Conservation (phyloP, 2,329 filamentous ascomycete genomes). For the Monosporascus sp. region DNA sequence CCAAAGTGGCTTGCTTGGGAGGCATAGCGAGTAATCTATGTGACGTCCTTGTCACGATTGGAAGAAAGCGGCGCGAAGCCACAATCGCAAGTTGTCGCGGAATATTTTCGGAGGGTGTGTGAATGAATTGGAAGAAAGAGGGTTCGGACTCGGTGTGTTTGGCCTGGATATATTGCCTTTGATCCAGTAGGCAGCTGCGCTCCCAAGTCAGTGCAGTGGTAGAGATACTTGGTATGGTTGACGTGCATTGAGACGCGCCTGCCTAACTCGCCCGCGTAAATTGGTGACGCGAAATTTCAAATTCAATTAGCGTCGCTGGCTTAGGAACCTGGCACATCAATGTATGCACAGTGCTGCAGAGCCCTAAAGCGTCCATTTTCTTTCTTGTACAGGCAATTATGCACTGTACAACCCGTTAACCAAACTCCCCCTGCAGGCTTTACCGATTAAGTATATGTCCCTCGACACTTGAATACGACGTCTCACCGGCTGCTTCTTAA, state of each 20-base stretch:
- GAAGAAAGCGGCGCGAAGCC: constrained; percentile 18
- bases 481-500: too few relatives aligned
- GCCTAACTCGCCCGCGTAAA: neutral
- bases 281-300: constrained; percentile 1
- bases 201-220: too few relatives aligned
- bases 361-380: too few relatives aligned
- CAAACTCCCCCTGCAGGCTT: neutral
- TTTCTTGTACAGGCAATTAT: too few relatives aligned
- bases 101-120: neutral
- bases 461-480: neutral
- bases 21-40: constrained; percentile 22
- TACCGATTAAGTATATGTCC: constrained; percentile 13
- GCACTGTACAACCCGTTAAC: too few relatives aligned
- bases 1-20: constrained; percentile 28
- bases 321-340: too few relatives aligned
- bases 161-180: neutral
- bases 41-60: constrained; percentile 19
- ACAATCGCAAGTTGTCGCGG: constrained; percentile 11
- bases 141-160: neutral
- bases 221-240: neutral
- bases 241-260: constrained; percentile 1
- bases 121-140: neutral
- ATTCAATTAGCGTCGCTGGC: neutral
- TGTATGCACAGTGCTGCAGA: too few relatives aligned
- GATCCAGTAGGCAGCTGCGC: neutral